These are phyloP conservation scores for Talaromyces funiculosus DNA, from an alignment of 2,329 filamentous ascomycete genomes.

Conservation along the genomic window DNA sequence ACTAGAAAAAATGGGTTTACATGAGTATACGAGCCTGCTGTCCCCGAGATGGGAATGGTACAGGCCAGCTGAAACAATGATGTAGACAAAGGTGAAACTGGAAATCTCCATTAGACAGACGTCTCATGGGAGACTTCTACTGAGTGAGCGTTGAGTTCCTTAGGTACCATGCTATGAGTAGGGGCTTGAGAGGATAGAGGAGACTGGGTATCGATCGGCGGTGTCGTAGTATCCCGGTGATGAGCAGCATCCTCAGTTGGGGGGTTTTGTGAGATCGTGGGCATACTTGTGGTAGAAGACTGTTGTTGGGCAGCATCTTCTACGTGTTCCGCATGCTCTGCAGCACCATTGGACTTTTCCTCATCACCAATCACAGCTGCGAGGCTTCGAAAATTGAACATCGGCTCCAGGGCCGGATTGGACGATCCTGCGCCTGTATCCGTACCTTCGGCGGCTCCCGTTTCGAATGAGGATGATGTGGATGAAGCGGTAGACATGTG, in stretches of 20 bases:
- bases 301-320: conserved; percentile 26
- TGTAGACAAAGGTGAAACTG: neutral
- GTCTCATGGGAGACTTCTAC: conserved; percentile 29
- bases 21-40: too few species aligned
- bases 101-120: conserved; percentile 19
- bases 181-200: conserved; percentile 14
- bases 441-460: conserved; percentile 35
- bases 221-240: conserved; percentile 11
- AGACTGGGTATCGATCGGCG: conserved; percentile 12
- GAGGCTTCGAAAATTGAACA: conserved; percentile 88
- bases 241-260: conserved; percentile 13
- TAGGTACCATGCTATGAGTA: conserved; percentile 22
- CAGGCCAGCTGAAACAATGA: conserved; percentile 5
- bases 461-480: conserved; percentile 71
- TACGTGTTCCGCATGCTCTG: conserved; percentile 25
- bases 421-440: conserved; percentile 48
- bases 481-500: conserved; percentile 87
- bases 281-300: conserved; percentile 1
- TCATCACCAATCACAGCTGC: conserved; percentile 74
- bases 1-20: too few species aligned
- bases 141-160: conserved; percentile 34
- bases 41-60: neutral
- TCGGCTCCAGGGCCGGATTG: conserved; percentile 59
- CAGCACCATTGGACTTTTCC: conserved; percentile 41
- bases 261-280: conserved; percentile 19